Base-by-base conservation (phyloP, 345 rosid genomes). In the Limnanthes douglasii region DNA sequence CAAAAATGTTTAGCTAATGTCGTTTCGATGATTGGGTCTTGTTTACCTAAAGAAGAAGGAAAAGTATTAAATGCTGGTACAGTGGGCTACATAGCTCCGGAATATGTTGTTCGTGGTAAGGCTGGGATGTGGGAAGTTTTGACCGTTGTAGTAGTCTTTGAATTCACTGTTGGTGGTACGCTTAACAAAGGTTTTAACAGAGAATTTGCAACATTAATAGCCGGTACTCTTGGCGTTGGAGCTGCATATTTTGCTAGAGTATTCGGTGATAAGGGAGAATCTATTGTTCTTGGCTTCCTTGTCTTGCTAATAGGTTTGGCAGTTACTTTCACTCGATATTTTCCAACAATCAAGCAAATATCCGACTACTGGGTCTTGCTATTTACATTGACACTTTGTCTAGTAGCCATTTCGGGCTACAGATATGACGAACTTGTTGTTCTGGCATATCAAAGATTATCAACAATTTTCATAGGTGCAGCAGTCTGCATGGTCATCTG, bases 321-420 rank as follows among this genome's bases (percentile, higher is more conserved):
- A 14, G 49, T 65, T 4, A 70, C 88, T 26, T 78, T 70, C 32
- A 21, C 52, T 3, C 50, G 83, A 31, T 78, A 70, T 43, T 54
- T 67, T 21, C 88, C 88, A 3, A 17, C 19, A 41, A 40, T 78
- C 13, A 78, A 68, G 62, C 63, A 66, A 17, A 73, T 76, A 50
- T 78, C 70, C 15, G 88, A 78, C 30, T 77, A 77, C 20, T 81
- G 82, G 9, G 31, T 73, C 14, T 7, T 53, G 46, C 56, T 78
- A 43, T 78, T 78, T 41, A 70, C 70, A 29, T 12, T 78, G 43
- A 78, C 90, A 9, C 70, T 67, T 56, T 54, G 69, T 19, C 21
- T 78, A 61, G 70, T 78, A 15, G 39, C 73, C 1, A 58, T 73
- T 4, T 78, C 79, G 6, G 78, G 73, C 11, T 65, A 41, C 23